A percentile compares a stretch with the other conserved stretches of the same genome.
Conservation (phyloP, 306 rosid species). For the Quercus robur region DNA sequence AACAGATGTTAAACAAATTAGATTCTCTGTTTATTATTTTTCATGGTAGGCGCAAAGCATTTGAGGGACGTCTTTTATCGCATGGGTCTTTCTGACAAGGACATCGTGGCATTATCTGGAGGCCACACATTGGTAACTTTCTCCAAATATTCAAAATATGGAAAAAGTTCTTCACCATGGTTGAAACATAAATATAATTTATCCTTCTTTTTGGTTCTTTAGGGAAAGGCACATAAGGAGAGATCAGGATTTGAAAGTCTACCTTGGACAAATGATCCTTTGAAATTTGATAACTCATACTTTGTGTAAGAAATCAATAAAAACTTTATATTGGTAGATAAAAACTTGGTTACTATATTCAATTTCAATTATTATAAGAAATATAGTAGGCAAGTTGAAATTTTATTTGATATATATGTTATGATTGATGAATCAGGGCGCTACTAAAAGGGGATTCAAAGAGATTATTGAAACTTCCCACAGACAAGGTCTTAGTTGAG, state of each 20-base stretch:
- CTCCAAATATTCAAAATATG: conserved; percentile 5
- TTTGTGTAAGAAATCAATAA: conserved; percentile 51
- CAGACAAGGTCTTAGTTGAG: conserved; percentile 58
- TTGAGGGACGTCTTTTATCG: conserved; percentile 61
- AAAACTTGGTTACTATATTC: neutral
- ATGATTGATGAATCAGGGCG: conserved; percentile 40
- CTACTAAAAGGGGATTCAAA: conserved; percentile 35
- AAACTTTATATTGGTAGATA: neutral
- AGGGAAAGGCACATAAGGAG: conserved; percentile 79
- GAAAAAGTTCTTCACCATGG: neutral
- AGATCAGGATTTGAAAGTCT: conserved; percentile 78
- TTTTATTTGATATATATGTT: neutral
- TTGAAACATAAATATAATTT: neutral
- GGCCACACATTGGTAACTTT: conserved; percentile 80
- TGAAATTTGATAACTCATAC: conserved; percentile 84
- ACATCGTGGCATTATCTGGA: conserved; percentile 87
- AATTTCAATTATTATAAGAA: neutral
- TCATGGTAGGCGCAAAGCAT: conserved; percentile 61
- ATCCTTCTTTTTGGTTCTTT: conserved; percentile 5
- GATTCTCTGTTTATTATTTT: neutral
- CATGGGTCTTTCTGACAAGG: conserved; percentile 72
- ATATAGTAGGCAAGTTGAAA: neutral
- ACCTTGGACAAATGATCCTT: conserved; percentile 65
- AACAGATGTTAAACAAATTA: neutral
- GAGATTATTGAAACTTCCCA: conserved; percentile 61